Base-by-base conservation (phyloP, 768 basidiomycete genomes). In the Serendipita vermifera region DNA sequence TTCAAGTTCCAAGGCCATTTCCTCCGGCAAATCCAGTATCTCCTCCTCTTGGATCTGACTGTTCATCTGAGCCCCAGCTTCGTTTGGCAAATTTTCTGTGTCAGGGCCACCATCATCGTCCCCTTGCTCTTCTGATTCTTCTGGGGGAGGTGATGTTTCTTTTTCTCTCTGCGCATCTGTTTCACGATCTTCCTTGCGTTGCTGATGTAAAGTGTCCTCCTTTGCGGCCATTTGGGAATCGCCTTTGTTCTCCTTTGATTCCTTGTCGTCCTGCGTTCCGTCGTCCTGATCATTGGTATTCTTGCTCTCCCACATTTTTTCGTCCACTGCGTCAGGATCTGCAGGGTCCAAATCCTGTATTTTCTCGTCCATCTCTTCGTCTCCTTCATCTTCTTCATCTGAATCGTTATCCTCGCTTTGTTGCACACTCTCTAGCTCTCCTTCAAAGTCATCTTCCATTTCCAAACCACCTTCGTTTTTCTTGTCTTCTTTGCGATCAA, bases 251-350 rank as follows among this genome's bases (percentile, higher is more conserved):
- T 59, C 56, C 41, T 68, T 59, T 58, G 66, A 59, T 33, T 65
- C 53, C 3, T 74, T 77, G 59, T 87, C 81, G 59, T 85, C 70
- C 56, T 80, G 71, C 22, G 76, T 71, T 65, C 81, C 79, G 41
- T 79, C 77, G 40, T 81, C 75, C 26, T 68, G 68, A n/a, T 73
- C 67, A 20, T 75, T 70, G 13, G 74, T 64, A 51, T 80, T 68
- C 62, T 94, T 85, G 60, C 93, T 87, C 17, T 87, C 91, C 94
- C 96, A 98, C 61, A 99, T 73, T 71, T 98, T 97, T 71, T 99
- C 94, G 64, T 98, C 94, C 14, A 96, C 78, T 0, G 83, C 82
- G 24, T 80, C 75, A 6, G 88, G 85, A 69, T 97, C 94, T 15
- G 77, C 72, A 2, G 81, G 77, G 69, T 94, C 90, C 31, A 98